Conservation (phyloP, 495 filamentous ascomycete genomes). For the Aspergillus nidulans region DNA sequence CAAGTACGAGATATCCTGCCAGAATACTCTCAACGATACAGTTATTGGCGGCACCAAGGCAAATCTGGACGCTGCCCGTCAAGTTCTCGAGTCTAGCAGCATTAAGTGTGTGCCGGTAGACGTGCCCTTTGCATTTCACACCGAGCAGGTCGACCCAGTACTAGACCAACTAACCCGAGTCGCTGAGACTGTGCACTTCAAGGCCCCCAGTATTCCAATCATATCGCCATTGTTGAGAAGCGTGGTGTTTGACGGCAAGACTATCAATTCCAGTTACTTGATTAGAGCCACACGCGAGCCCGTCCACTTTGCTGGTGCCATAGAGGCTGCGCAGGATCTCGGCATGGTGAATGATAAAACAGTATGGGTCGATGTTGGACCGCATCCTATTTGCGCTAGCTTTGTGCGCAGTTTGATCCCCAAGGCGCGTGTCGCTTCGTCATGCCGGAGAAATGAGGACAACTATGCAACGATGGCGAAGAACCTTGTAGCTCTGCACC, state of each 20-base stretch:
- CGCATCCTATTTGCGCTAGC: constrained; percentile 30
- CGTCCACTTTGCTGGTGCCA: constrained; percentile 65
- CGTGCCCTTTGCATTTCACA: constrained; percentile 80
- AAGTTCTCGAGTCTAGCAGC: constrained; percentile 47
- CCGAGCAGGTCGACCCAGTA: constrained; percentile 74
- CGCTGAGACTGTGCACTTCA: constrained; percentile 57
- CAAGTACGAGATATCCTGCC: constrained; percentile 1
- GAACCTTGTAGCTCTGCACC: constrained; percentile 52
- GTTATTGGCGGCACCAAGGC: constrained; percentile 45
- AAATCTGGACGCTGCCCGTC: constrained; percentile 51
- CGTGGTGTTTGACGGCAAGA: constrained; percentile 48
- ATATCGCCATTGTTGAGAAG: constrained; percentile 66
- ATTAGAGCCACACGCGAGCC: constrained; percentile 59
- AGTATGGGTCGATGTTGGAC: constrained; percentile 39
- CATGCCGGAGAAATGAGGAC: constrained; percentile 36
- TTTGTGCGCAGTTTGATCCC: constrained; percentile 23
- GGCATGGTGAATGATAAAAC: constrained; percentile 22
- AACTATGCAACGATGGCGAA: constrained; percentile 52
- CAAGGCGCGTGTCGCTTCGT: constrained; percentile 39
- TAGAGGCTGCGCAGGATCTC: constrained; percentile 45
- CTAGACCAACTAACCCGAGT: constrained; percentile 59
- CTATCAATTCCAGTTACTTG: constrained; percentile 57
- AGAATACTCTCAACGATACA: constrained; percentile 34
- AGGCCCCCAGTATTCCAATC: constrained; percentile 56
- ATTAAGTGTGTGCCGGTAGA: constrained; percentile 67